phyloP scores from a whole-genome alignment of 495 filamentous ascomycete genomes.

The Penicillium angulare region DNA sequence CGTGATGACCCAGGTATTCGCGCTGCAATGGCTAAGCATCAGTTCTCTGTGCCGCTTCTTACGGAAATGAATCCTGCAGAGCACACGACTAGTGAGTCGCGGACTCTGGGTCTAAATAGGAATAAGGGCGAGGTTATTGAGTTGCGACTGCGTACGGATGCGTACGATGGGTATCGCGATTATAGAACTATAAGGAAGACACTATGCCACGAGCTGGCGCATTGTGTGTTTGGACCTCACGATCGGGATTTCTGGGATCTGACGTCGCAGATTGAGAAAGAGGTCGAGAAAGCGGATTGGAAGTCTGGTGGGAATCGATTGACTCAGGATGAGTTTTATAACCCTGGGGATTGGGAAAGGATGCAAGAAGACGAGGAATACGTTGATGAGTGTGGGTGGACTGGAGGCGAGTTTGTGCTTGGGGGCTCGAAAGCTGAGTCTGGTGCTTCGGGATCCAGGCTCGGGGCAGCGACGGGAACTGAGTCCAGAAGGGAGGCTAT shows the following conservation, averaged over 20 bases:
- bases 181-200: constrained; percentile 89
- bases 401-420: constrained; percentile 81
- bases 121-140: constrained; percentile 91
- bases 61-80: constrained; percentile 92
- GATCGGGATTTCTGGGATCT: constrained; percentile 87
- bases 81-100: constrained; percentile 76
- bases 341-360: constrained; percentile 55
- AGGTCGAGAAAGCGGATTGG: constrained; percentile 81
- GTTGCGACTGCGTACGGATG: constrained; percentile 84
- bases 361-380: constrained; percentile 50
- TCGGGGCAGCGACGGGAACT: constrained; percentile 27
- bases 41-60: constrained; percentile 80
- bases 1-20: constrained; percentile 82
- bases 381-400: constrained; percentile 81
- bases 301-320: constrained; percentile 62
- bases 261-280: constrained; percentile 78
- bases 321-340: constrained; percentile 68
- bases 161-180: constrained; percentile 89
- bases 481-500: constrained; percentile 66
- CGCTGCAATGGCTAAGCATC: constrained; percentile 75
- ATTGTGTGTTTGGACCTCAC: constrained; percentile 83
- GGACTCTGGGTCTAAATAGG: constrained; percentile 83
- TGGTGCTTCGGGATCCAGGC: constrained; percentile 9
- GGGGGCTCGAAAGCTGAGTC: constrained; percentile 50
- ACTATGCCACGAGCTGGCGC: constrained; percentile 91